Evolutionary conservation across 2,329 filamentous ascomycete species (phyloP), one percentile per base, ranked within the genome.

Genomic region (Ophiognomonia clavigignenti-juglandacearum): DNA sequence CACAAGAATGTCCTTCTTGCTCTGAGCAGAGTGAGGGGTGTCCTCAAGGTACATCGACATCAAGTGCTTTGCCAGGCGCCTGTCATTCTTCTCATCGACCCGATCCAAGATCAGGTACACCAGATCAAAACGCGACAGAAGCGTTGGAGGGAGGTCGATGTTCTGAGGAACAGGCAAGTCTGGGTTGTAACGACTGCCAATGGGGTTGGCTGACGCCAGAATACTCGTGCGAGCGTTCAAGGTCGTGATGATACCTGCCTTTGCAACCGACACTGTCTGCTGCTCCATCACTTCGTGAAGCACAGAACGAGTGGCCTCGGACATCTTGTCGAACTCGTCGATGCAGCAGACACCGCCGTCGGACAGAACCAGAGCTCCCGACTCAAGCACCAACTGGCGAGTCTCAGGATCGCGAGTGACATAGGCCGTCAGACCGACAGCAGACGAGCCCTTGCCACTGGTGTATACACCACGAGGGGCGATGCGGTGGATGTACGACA

Each of bases 31-130:
- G 23, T 96, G 88, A 2, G 93, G 95, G 35, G 81, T 86, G 62
- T 98, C 93, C 65, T 98, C 93, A 20, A 98, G 77, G 62, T 98
- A 98, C 84, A 98, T 95, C 47, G 89, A 89, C 26, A 98, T 81
- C 59, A 98, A 71, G 73, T 98, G 93, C 61, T 91, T 86, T 11
- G 93, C 93, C 47, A 98, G 74, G 37, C 89, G 83, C 53, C 91
- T 85, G 65, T 98, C 93, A 45, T 78, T 84, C 61, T 86, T 85
- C 69, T 97, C 93, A 60, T 97, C 92, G 42, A 95, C 85, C 7
- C 88, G 88, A 64, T 98, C 93, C 39, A 98, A 82, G 36, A 98
- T 93, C 1, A 98, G 82, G 62, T 98, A 98, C 42, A 98, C 92
- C 6, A 98, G 74, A 64, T 98, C 93, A 63, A 98, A 98, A 74